These are phyloP conservation scores for Cyclocybe aegerita DNA, from an alignment of 768 basidiomycete species.

Conservation along the genomic window DNA sequence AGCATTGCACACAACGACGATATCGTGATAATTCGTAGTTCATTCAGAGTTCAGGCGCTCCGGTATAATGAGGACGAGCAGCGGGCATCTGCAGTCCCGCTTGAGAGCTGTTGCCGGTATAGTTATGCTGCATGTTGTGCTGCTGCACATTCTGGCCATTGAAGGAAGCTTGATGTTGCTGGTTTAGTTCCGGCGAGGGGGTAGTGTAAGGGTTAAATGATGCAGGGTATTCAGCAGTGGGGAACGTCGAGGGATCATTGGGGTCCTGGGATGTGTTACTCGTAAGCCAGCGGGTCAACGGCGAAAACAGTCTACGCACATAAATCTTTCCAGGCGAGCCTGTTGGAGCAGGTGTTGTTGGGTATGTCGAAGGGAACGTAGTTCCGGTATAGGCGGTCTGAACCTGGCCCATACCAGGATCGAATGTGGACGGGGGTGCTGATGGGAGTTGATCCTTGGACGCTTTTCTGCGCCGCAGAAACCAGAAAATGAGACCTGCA, in stretches of 20 bases:
- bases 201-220: slow-evolving; percentile 10
- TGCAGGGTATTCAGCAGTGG: slow-evolving; percentile 12
- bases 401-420: slow-evolving; percentile 4
- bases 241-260: slow-evolving; percentile 43
- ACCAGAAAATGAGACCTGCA: slow-evolving; percentile 27
- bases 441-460: background rate
- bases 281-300: background rate
- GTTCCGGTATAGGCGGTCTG: too few species aligned
- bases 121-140: slow-evolving; percentile 10
- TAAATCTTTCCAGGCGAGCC: slow-evolving; percentile 22
- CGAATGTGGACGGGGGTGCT: slow-evolving; percentile 20
- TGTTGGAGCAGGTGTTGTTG: slow-evolving; percentile 26
- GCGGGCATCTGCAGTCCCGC: slow-evolving; percentile 1
- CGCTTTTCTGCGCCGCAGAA: slow-evolving; percentile 22
- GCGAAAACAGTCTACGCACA: slow-evolving; percentile 25
- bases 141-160: background rate
- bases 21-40: background rate
- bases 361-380: slow-evolving; percentile 4
- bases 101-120: slow-evolving; percentile 14
- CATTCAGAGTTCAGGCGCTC: slow-evolving; percentile 24
- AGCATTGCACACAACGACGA: background rate
- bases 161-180: slow-evolving; percentile 4
- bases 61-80: slow-evolving; percentile 25
- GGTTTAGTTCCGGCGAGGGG: slow-evolving; percentile 9
- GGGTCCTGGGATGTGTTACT: slow-evolving; percentile 24